These are phyloP conservation scores for Acacia pycnantha DNA, from an alignment of 331 rosid species.

Conservation along the genomic window DNA sequence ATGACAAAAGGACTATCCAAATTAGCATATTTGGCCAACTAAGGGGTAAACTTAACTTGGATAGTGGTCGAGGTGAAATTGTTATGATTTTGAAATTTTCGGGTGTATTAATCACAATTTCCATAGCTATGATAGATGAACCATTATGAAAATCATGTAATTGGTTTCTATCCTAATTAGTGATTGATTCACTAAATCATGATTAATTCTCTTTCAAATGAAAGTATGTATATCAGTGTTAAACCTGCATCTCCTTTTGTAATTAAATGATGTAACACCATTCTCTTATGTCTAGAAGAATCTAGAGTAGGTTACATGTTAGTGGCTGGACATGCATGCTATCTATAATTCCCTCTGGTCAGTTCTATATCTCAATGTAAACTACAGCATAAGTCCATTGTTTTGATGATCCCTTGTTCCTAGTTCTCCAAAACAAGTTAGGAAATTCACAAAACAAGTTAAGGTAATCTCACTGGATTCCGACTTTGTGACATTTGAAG, in stretches of 20 bases:
- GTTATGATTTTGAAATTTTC: neutral
- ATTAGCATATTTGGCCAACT: too few species aligned
- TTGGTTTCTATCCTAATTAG: neutral
- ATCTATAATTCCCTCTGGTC: too few species aligned
- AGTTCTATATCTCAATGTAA: too few species aligned
- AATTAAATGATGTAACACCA: too few species aligned
- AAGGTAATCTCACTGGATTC: too few species aligned
- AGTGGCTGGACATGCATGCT: neutral
- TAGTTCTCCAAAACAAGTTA: neutral
- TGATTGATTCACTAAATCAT: neutral
- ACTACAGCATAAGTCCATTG: neutral
- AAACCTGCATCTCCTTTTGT: too few species aligned
- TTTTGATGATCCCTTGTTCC: neutral
- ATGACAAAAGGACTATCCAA: too few species aligned
- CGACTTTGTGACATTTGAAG: conserved; percentile 9
- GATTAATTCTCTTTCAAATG: neutral
- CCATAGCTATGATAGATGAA: conserved; percentile 25
- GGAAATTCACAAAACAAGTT: neutral
- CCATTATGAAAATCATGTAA: conserved; percentile 15
- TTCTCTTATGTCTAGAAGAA: neutral
- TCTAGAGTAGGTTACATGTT: neutral
- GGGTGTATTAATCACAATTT: conserved; percentile 2
- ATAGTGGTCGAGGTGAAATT: too few species aligned
- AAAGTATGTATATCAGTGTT: too few species aligned
- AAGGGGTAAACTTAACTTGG: too few species aligned